Conservation (phyloP, 1,284 basidiomycete genomes). For the Trichosporon faecale region DNA sequence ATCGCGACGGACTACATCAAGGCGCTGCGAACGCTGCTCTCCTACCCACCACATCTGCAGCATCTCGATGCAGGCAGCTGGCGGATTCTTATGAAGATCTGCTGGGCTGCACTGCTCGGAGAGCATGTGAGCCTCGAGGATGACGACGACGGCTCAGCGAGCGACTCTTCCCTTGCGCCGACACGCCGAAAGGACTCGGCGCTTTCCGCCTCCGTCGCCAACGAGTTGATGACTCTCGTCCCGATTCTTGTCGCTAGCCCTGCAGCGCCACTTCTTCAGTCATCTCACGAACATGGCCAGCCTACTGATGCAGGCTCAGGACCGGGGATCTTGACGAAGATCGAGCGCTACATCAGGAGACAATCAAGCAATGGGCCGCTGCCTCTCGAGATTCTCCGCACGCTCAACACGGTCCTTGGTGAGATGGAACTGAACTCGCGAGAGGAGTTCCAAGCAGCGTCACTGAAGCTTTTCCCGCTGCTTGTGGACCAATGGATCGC, state of each 20-base stretch:
- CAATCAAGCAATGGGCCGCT: conserved; percentile 67
- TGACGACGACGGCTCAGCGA: conserved; percentile 29
- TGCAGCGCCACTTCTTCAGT: conserved; percentile 38
- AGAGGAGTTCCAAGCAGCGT: conserved; percentile 60
- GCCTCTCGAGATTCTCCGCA: conserved; percentile 66
- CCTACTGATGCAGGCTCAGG: conserved; percentile 50
- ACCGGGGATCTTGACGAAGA: conserved; percentile 61
- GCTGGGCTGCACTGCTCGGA: conserved; percentile 71
- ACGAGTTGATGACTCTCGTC: conserved; percentile 65
- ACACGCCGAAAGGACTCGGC: not conserved
- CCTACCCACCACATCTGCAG: conserved; percentile 71
- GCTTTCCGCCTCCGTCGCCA: conserved; percentile 12
- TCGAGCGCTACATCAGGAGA: conserved; percentile 64
- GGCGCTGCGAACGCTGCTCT: conserved; percentile 64
- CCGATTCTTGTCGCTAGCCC: conserved; percentile 63
- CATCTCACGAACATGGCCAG: conserved; percentile 13
- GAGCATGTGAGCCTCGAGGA: conserved; percentile 56
- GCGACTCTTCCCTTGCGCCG: conserved; percentile 31
- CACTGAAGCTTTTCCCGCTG: conserved; percentile 61
- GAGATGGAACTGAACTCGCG: conserved; percentile 70
- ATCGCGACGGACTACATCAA: conserved; percentile 79
- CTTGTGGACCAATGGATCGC: conserved; percentile 71
- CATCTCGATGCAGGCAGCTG: conserved; percentile 66
- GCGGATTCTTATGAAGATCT: conserved; percentile 65
- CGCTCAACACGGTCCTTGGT: conserved; percentile 66